Conservation (phyloP, 352 stramenopile genomes). For the Phytophthora quininea region DNA sequence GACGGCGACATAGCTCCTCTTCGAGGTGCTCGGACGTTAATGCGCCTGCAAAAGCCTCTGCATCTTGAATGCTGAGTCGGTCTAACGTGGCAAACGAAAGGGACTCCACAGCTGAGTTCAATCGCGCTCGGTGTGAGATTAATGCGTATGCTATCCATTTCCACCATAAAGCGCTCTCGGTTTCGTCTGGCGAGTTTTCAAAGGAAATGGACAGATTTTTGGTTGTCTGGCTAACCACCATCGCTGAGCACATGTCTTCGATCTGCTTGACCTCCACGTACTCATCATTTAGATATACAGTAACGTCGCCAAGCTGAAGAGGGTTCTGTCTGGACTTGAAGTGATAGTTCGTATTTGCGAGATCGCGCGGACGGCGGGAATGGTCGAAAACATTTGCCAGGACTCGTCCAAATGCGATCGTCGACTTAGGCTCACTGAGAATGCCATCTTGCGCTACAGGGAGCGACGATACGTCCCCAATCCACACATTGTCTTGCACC, state of each 20-base stretch:
- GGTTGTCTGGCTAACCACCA: slow-evolving; percentile 16
- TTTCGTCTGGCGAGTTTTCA: too few relatives aligned
- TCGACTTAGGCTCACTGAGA: neutral
- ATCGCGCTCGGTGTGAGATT: neutral
- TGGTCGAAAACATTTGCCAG: slow-evolving; percentile 11
- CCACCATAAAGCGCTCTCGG: slow-evolving; percentile 6
- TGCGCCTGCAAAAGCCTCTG: neutral
- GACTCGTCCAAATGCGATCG: slow-evolving; percentile 5
- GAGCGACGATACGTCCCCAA: too few relatives aligned
- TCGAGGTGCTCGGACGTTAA: neutral
- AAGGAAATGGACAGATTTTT: slow-evolving; percentile 18
- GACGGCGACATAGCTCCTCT: neutral
- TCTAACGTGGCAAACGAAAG: neutral
- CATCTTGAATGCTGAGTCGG: neutral
- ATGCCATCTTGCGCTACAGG: too few relatives aligned
- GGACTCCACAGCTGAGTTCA: neutral
- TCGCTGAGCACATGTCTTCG: slow-evolving; percentile 17
- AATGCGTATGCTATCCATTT: slow-evolving; percentile 4
- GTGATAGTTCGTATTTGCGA: neutral
- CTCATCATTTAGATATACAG: slow-evolving; percentile 1
- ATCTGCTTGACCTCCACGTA: neutral
- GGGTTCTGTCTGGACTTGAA: neutral
- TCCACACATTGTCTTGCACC: slow-evolving; percentile 4
- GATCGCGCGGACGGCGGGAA: neutral
- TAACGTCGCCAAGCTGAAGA: slow-evolving; percentile 6